Conservation (phyloP, 768 basidiomycete genomes). For the Flagelloscypha sp. region DNA sequence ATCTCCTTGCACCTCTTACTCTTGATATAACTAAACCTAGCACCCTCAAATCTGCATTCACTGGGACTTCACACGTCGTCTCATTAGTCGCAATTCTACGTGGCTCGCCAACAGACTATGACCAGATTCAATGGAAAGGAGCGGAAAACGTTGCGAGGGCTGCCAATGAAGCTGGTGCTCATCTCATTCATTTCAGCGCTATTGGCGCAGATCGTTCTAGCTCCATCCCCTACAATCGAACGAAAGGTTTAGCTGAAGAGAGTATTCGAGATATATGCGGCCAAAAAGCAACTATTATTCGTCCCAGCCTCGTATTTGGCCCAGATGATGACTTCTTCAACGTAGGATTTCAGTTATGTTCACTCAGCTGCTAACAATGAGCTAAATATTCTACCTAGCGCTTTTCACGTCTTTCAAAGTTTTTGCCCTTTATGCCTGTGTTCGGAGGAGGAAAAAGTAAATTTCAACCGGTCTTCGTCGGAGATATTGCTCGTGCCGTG, state of each 20-base stretch:
- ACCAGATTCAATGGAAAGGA: conserved; percentile 55
- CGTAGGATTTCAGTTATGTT: conserved; percentile 27
- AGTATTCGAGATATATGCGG: conserved; percentile 39
- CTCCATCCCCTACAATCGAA: conserved; percentile 48
- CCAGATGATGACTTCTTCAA: conserved; percentile 72
- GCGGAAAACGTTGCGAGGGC: conserved; percentile 56
- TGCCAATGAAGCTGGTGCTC: conserved; percentile 44
- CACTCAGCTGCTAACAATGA: background rate
- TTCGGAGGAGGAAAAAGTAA: conserved; percentile 59
- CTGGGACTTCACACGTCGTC: conserved; percentile 48
- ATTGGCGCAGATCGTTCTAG: conserved; percentile 63
- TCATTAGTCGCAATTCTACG: conserved; percentile 66
- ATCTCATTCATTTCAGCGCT: conserved; percentile 60
- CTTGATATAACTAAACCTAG: conserved; percentile 49
- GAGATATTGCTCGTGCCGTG: conserved; percentile 55
- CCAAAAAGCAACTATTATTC: conserved; percentile 49
- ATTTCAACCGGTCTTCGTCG: conserved; percentile 71
- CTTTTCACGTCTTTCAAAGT: conserved; percentile 50
- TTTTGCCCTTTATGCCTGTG: conserved; percentile 67
- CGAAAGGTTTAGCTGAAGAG: conserved; percentile 56
- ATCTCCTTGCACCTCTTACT: conserved; percentile 31
- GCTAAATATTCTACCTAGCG: conserved; percentile 28
- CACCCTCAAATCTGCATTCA: conserved; percentile 40
- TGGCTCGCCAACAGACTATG: conserved; percentile 48
- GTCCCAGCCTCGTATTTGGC: conserved; percentile 70